Evolutionary conservation across 2,329 filamentous ascomycete species (phyloP), one percentile per base, ranked within the genome.

Genomic region (Xylaria sp.): DNA sequence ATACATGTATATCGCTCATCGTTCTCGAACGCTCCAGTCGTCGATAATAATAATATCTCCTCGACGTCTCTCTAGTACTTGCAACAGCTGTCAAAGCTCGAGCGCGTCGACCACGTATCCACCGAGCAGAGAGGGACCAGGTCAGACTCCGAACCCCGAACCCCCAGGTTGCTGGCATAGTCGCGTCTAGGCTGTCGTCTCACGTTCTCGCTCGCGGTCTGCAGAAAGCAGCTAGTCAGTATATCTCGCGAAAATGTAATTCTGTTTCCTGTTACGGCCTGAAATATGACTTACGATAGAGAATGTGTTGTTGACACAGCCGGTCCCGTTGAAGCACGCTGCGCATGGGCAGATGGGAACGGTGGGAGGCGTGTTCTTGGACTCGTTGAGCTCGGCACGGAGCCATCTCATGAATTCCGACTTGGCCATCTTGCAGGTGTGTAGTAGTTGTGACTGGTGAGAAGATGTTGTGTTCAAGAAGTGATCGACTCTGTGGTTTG

Each of bases 111-210:
- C 42, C 58, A 62, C 16, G 54, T 51, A 47, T 48, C 42, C 19
- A 44, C 51, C 10, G 65, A 49, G 51, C 65, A 64, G 13, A 72
- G 59, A 30, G 70, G 70, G 3, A 64, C 59, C 10, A 65, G 30
- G 44, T 71, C 70, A 23, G 70, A 69, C n/a, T 65, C 68, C 18
- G 69, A 57, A 57, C 67, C 61, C 8, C 59, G 62, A 49, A 64
- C 66, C 35, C 57, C 60, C 39, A 57, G 51, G 30, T 8, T 47
- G 9, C 42, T 53, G 9, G 52, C 19, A n/a, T 44, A 30, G 11
- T 49, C 23, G 49, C 49, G 30, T 11, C 58, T 59, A 34, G 63
- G 19, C 23, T 48, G 9, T 60, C 42, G 23, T 57, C 9, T 64
- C 18, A 37, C 49, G 18, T 51, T 42, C 59, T 63, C 23, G 23